These are phyloP conservation scores for Globisporangium ultimum DNA, from an alignment of 352 stramenopile species.

Conservation along the genomic window DNA sequence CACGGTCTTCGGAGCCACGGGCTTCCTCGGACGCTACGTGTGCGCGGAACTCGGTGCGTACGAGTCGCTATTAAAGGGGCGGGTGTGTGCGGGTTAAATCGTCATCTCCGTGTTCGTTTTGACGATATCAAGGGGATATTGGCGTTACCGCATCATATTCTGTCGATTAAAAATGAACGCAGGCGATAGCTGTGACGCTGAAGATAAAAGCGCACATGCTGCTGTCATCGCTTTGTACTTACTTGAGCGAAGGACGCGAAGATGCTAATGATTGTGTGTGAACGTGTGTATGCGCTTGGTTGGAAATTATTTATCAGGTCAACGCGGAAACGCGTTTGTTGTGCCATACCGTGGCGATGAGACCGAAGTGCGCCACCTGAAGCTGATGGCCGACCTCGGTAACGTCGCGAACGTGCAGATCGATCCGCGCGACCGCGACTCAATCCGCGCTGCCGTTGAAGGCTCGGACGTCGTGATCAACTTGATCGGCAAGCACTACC, in stretches of 20 bases:
- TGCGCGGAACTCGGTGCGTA: slow-evolving; percentile 89
- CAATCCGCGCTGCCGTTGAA: slow-evolving; percentile 89
- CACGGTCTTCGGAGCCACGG: slow-evolving; percentile 93
- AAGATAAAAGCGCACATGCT: no score
- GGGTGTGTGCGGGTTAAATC: background rate
- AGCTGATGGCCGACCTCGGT: slow-evolving; percentile 92
- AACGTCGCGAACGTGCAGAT: slow-evolving; percentile 82
- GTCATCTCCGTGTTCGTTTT: no score
- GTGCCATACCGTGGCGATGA: slow-evolving; percentile 93
- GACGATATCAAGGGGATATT: no score
- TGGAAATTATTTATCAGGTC: slow-evolving; percentile 24
- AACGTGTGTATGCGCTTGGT: background rate
- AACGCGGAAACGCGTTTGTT: slow-evolving; percentile 75
- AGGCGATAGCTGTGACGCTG: no score
- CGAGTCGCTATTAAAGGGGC: no score
- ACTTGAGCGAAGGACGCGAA: background rate
- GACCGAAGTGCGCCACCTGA: slow-evolving; percentile 92
- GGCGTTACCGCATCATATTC: no score
- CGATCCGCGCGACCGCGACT: slow-evolving; percentile 89
- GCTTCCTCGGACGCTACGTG: slow-evolving; percentile 95
- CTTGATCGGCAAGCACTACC: slow-evolving; percentile 97
- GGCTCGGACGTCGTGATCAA: slow-evolving; percentile 97
- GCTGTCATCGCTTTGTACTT: background rate
- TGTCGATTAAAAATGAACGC: no score
- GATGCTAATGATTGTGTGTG: background rate